Evolutionary conservation across 495 filamentous ascomycete species (phyloP).

Genomic region (Neurospora sp.): DNA sequence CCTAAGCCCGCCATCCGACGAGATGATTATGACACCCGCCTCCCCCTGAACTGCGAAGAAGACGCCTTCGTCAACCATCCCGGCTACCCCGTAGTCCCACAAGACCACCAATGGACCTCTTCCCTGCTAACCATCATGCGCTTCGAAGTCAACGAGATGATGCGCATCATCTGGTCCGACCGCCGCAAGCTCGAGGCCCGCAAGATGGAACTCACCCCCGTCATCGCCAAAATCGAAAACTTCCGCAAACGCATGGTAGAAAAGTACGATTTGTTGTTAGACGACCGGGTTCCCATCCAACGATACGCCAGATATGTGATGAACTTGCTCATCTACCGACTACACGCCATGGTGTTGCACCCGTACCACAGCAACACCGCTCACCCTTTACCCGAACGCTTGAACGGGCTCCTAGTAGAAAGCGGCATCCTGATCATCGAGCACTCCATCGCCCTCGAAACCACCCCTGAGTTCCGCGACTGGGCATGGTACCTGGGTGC

Average conservation of each 20-base stretch:
- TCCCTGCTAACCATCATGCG: conserved; percentile 55
- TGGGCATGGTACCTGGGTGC: conserved; percentile 50
- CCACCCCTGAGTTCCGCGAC: conserved; percentile 35
- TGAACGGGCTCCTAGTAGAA: conserved; percentile 38
- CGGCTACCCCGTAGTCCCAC: conserved; percentile 27
- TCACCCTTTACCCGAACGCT: conserved; percentile 36
- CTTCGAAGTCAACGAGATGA: conserved; percentile 65
- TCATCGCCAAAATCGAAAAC: conserved; percentile 51
- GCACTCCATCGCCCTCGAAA: conserved; percentile 49
- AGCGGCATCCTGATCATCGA: conserved; percentile 47
- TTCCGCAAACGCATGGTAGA: conserved; percentile 48
- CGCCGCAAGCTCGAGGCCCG: conserved; percentile 49
- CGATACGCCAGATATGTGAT: conserved; percentile 49
- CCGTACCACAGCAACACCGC: conserved; percentile 50
- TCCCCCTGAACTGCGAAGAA: conserved; percentile 60
- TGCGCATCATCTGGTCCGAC: conserved; percentile 54
- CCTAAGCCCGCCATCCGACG: conserved; percentile 54
- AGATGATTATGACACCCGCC: conserved; percentile 61
- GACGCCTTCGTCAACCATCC: conserved; percentile 35
- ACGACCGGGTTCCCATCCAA: conserved; percentile 48
- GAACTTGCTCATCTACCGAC: conserved; percentile 46
- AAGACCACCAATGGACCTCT: conserved; percentile 50
- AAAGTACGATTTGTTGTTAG: conserved; percentile 49
- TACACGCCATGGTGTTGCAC: conserved; percentile 56
- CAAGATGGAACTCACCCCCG: conserved; percentile 44